These are phyloP conservation scores for Nemania abortiva DNA, from an alignment of 2,329 filamentous ascomycete species.

Conservation along the genomic window DNA sequence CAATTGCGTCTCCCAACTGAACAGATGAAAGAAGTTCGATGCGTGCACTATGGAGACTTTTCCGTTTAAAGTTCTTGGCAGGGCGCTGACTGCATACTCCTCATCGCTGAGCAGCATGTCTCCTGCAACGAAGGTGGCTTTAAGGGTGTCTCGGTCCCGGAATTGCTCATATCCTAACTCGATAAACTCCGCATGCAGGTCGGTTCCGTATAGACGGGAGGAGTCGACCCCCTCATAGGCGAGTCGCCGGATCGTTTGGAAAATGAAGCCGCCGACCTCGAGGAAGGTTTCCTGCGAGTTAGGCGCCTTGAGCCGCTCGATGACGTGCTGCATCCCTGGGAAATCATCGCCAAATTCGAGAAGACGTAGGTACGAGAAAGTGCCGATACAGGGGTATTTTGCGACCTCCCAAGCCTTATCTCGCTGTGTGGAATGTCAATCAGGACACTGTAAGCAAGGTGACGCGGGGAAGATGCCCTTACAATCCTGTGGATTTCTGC, in stretches of 20 bases:
- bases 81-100: conserved; percentile 22
- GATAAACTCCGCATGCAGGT: conserved; percentile 29
- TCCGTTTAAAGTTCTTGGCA: conserved; percentile 15
- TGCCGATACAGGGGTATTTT: conserved; percentile 34
- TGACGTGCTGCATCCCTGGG: conserved; percentile 15
- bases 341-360: conserved; percentile 17
- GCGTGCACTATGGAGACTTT: conserved; percentile 30
- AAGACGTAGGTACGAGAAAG: conserved; percentile 22
- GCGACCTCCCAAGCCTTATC: conserved; percentile 27
- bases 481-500: conserved; percentile 28
- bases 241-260: conserved; percentile 26
- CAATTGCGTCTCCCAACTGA: conserved; percentile 30
- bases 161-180: conserved; percentile 32
- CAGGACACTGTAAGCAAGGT: neutral
- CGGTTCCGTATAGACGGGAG: conserved; percentile 30
- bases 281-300: conserved; percentile 31
- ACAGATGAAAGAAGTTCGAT: conserved; percentile 33
- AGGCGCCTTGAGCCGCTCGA: conserved; percentile 29
- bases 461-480: conserved; percentile 7
- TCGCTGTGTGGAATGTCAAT: conserved; percentile 17
- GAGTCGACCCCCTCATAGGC: conserved; percentile 32
- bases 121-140: conserved; percentile 26
- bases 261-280: conserved; percentile 31
- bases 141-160: conserved; percentile 24
- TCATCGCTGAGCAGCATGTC: conserved; percentile 25